Evolutionary conservation across 345 rosid species (phyloP), one percentile per base, ranked within the genome.

Genomic region (Salix caprea): DNA sequence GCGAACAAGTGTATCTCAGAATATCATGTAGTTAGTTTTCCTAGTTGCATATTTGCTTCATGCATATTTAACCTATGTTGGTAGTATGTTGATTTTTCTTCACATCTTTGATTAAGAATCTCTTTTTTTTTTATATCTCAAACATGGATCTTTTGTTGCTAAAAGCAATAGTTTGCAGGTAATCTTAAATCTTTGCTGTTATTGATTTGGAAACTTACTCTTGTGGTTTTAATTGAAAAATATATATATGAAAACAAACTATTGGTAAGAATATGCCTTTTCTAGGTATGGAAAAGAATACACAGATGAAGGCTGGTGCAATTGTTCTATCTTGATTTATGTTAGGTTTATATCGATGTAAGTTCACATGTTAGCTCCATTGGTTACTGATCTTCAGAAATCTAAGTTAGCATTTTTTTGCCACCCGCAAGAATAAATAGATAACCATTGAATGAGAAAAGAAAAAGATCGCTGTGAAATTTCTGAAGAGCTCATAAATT

Each of bases 131-230:
- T 42, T 23, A 32, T 12, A 40, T 52, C 23, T 32, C 30, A 23
- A 19, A n/a, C 5, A 7, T 50, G 44, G 44, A 71, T 52, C 74
- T 72, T 18, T 61, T 48, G 18, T 60, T 14, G 32, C n/a, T 18
- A 13, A 40, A 70, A 70, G 40, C 65, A 37, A n/a, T 12, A n/a
- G 19, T n/a, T 19, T 24, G 19, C 5, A 15, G 37, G 40, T 39
- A 4, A 39, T 26, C 30, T 2, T 18, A 58, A 58, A 44, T 44
- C 23, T 54, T 21, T 37, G 21, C 10, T 23, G 32, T 12, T 37
- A 2, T 34, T 75, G 65, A 52, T 75, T 50, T 66, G 28, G 62
- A n/a, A n/a, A 58, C 62, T 23, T 58, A n/a, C 75, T 56, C 32
- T 36, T 32, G 37, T 36, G 66, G n/a, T 18, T 15, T 40, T 14